Conservation (phyloP, 2,329 filamentous ascomycete species). For the Dactylellina haptotyla region DNA sequence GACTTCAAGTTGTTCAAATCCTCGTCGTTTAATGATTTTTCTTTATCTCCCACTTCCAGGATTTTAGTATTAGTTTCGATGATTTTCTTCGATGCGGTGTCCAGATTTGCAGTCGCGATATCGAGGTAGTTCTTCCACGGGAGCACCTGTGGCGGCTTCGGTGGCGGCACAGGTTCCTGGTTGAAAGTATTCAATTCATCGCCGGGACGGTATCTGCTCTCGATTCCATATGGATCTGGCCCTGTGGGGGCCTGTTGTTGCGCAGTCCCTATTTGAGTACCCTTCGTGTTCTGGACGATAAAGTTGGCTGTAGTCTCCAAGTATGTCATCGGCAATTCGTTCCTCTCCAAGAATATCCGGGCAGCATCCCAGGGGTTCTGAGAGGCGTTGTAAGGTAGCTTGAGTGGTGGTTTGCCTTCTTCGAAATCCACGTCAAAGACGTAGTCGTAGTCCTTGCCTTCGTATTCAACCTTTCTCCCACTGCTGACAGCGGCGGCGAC, state of each 20-base stretch:
- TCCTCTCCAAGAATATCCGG: constrained; percentile 87
- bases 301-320: constrained; percentile 90
- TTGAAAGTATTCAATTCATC: constrained; percentile 66
- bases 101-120: constrained; percentile 77
- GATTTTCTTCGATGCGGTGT: constrained; percentile 79
- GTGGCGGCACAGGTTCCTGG: constrained; percentile 60
- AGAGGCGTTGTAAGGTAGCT: constrained; percentile 91
- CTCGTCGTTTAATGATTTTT: constrained; percentile 75
- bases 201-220: constrained; percentile 80
- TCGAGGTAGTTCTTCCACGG: constrained; percentile 83
- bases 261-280: constrained; percentile 78
- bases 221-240: constrained; percentile 80
- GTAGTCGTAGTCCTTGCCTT: constrained; percentile 91
- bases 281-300: constrained; percentile 88
- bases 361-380: constrained; percentile 93
- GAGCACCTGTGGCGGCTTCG: constrained; percentile 69
- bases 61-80: constrained; percentile 78
- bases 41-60: constrained; percentile 76
- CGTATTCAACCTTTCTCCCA: constrained; percentile 79
- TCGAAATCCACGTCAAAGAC: constrained; percentile 97
- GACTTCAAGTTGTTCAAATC: constrained; percentile 73
- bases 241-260: constrained; percentile 61
- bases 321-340: constrained; percentile 86
- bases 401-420: constrained; percentile 89
- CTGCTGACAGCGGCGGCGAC: constrained; percentile 90